Conservation (phyloP, 2,329 filamentous ascomycete species). For the Ceratocystis colombiana region DNA sequence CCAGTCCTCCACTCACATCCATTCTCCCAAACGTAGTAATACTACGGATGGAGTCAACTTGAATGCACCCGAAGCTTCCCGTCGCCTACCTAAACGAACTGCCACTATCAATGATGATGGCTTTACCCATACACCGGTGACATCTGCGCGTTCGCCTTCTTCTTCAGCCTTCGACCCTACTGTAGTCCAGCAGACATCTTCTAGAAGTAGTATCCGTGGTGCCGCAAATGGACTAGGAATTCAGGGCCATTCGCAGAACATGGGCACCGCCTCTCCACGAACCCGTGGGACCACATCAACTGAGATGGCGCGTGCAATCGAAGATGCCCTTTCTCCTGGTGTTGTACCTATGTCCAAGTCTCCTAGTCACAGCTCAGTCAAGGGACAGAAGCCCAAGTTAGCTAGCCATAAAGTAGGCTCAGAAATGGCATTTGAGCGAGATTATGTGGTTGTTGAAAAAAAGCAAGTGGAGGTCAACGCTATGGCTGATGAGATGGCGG, state of each 20-base stretch:
- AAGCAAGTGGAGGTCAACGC: slow-evolving; percentile 93
- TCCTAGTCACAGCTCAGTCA: background rate
- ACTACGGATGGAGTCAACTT: slow-evolving; percentile 11
- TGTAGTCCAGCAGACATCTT: slow-evolving; percentile 8
- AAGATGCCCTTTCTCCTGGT: slow-evolving; percentile 17
- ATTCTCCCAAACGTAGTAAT: slow-evolving; percentile 16
- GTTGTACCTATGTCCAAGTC: slow-evolving; percentile 1
- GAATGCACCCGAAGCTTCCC: slow-evolving; percentile 7
- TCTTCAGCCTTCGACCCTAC: slow-evolving; percentile 11
- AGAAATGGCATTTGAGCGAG: slow-evolving; percentile 80
- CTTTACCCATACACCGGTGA: slow-evolving; percentile 23
- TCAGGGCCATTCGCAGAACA: background rate
- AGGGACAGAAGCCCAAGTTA: slow-evolving; percentile 12
- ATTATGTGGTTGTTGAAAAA: slow-evolving; percentile 95
- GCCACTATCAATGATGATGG: slow-evolving; percentile 10
- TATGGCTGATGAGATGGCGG: slow-evolving; percentile 86
- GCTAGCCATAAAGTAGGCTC: slow-evolving; percentile 49
- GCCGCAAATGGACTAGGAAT: slow-evolving; percentile 18
- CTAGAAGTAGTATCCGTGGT: slow-evolving; percentile 21
- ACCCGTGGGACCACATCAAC: slow-evolving; percentile 7
- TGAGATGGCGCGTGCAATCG: slow-evolving; percentile 21
- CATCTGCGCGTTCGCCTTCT: slow-evolving; percentile 19
- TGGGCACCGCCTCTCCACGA: slow-evolving; percentile 7
- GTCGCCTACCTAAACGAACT: slow-evolving; percentile 12
- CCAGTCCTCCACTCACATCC: slow-evolving; percentile 15